Evolutionary conservation across 495 filamentous ascomycete genomes (phyloP).

Genomic region (Jackrogersella multiformis): DNA sequence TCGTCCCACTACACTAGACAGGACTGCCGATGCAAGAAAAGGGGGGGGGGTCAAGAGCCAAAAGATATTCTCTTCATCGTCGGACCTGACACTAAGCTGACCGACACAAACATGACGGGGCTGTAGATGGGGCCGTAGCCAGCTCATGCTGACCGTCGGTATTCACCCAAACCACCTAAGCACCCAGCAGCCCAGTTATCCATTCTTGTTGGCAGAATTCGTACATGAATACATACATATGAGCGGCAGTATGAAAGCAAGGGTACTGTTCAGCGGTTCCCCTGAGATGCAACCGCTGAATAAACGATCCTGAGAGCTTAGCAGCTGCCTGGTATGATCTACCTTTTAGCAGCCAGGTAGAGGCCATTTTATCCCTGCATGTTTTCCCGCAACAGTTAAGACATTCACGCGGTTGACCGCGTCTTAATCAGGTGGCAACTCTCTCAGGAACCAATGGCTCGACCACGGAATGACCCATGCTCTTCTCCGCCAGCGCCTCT

Average conservation of each 20-base stretch:
- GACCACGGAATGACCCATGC: constrained; percentile 31
- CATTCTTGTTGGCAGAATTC: constrained; percentile 10
- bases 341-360: constrained; percentile 10
- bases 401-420: constrained; percentile 38
- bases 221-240: not conserved
- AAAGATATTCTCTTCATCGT: constrained; percentile 14
- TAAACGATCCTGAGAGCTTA: constrained; percentile 8
- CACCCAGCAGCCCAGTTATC: not conserved
- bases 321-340: too few species aligned
- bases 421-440: constrained; percentile 18
- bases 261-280: not conserved
- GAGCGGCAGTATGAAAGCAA: not conserved
- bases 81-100: constrained; percentile 20
- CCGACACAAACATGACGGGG: constrained; percentile 14
- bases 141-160: not conserved
- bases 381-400: constrained; percentile 34
- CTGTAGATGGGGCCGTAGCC: not conserved
- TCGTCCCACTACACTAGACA: constrained; percentile 28
- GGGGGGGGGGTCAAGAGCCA: constrained; percentile 36
- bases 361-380: constrained; percentile 35
- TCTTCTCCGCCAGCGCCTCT: constrained; percentile 29
- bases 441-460: constrained; percentile 22
- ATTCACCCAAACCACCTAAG: not conserved
- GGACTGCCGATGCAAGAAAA: constrained; percentile 39
- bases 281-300: constrained; percentile 8